Evolutionary conservation across 176 grass and related monocot species (phyloP).

Genomic region (Lolium multiflorum): DNA sequence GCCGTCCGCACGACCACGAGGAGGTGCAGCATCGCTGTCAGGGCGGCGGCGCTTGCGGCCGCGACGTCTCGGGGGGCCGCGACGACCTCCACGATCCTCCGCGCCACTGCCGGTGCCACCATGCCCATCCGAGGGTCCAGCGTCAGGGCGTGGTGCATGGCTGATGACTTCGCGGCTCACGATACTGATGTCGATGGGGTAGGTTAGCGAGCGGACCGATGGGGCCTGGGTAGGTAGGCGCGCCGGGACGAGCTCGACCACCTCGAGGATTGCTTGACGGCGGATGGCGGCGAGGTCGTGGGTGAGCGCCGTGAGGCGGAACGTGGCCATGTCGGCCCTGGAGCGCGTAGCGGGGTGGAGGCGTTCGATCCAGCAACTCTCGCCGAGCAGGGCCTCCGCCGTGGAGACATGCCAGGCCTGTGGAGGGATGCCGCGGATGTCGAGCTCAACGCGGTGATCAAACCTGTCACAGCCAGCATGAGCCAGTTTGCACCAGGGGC

Average conservation of each 20-base stretch:
- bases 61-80: too few relatives aligned
- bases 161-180: too few relatives aligned
- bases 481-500: not conserved
- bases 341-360: not conserved
- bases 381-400: not conserved
- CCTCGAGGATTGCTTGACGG: not conserved
- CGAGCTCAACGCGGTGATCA: not conserved
- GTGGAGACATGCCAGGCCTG: not conserved
- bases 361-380: not conserved
- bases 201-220: not conserved
- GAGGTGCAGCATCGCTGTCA: too few relatives aligned
- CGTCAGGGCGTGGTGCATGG: too few relatives aligned
- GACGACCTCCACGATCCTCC: too few relatives aligned
- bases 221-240: accelerated
- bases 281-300: not conserved
- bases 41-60: too few relatives aligned
- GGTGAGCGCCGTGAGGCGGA: not conserved
- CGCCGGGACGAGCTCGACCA: not conserved
- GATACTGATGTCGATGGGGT: not conserved
- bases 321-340: not conserved
- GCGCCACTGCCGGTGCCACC: too few relatives aligned
- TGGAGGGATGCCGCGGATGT: not conserved
- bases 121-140: too few relatives aligned
- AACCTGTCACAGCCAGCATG: not conserved
- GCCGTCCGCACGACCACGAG: too few relatives aligned